These are phyloP conservation scores for Draba incana DNA, from an alignment of 345 rosid species.

Conservation along the genomic window DNA sequence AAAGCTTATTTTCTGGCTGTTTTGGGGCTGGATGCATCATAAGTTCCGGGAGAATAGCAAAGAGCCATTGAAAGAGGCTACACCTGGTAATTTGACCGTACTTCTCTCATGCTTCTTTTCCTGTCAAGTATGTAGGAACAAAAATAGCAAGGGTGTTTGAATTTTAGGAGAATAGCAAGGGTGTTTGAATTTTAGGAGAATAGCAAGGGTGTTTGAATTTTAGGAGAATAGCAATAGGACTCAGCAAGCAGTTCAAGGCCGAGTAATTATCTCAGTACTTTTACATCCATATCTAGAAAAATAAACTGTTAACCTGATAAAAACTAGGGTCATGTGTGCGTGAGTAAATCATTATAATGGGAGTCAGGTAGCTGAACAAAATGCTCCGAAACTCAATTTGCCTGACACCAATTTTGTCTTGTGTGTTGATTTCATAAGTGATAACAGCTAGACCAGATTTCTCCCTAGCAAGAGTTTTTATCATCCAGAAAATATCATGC, in stretches of 20 bases:
- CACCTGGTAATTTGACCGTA: constrained; percentile 57
- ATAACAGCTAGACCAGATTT: constrained; percentile 18
- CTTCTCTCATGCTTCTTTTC: constrained; percentile 30
- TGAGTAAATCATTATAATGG: constrained; percentile 23
- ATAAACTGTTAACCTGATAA: constrained; percentile 25
- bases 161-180: constrained; percentile 20
- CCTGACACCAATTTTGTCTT: constrained; percentile 14
- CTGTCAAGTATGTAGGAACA: constrained; percentile 24
- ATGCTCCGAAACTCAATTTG: constrained; percentile 3
- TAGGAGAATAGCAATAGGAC: constrained; percentile 27
- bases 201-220: neutral
- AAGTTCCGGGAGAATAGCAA: constrained; percentile 52
- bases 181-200: too few relatives aligned
- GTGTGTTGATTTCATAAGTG: neutral
- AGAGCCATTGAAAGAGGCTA: constrained; percentile 64
- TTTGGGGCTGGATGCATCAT: constrained; percentile 80
- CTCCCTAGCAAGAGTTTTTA: constrained; percentile 8
- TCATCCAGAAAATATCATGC: constrained; percentile 7
- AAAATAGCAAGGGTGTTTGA: constrained; percentile 5
- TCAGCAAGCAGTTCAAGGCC: constrained; percentile 14
- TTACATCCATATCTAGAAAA: constrained; percentile 17
- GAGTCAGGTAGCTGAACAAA: constrained; percentile 5
- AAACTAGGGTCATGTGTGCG: constrained; percentile 32
- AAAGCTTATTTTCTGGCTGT: constrained; percentile 57
- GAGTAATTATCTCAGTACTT: constrained; percentile 19